Percentiles rank a stretch among this genome's conserved stretches.
Evolutionary conservation across 2,329 filamentous ascomycete genomes (phyloP).

Genomic region (Pezicula carpinea): DNA sequence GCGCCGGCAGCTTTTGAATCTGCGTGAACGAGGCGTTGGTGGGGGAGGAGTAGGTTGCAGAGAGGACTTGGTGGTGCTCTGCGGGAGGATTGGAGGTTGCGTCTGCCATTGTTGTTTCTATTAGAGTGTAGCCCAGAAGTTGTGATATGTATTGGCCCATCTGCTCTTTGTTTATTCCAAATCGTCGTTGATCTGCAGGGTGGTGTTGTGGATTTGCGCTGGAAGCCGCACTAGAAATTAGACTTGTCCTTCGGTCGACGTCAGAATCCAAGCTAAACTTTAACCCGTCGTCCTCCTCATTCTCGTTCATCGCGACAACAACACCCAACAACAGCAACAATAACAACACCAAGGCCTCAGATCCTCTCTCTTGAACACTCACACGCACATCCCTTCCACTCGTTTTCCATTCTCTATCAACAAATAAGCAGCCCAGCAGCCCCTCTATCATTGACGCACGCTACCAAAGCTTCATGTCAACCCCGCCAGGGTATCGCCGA

Average conservation of each 20-base stretch:
- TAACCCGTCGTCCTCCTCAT: too few relatives aligned
- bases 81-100: not conserved
- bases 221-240: not conserved
- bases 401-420: too few relatives aligned
- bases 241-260: not conserved
- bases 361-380: too few relatives aligned
- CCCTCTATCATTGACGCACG: not conserved
- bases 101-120: not conserved
- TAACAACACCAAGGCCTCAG: too few relatives aligned
- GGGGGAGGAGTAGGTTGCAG: slow-evolving; percentile 51
- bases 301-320: too few relatives aligned
- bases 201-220: not conserved
- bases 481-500: not conserved
- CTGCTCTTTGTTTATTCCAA: too few relatives aligned
- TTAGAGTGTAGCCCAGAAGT: not conserved
- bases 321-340: too few relatives aligned
- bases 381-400: too few relatives aligned
- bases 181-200: too few relatives aligned
- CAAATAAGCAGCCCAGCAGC: not conserved
- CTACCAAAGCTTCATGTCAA: not conserved
- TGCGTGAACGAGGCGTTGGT: slow-evolving; percentile 43
- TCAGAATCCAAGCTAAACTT: too few relatives aligned
- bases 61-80: slow-evolving; percentile 27
- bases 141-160: too few relatives aligned
- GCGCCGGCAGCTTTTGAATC: slow-evolving; percentile 32